Evolutionary conservation across 305 asterid genomes (phyloP), one percentile per base, ranked within the genome.

Genomic region (Petunia hybrid): DNA sequence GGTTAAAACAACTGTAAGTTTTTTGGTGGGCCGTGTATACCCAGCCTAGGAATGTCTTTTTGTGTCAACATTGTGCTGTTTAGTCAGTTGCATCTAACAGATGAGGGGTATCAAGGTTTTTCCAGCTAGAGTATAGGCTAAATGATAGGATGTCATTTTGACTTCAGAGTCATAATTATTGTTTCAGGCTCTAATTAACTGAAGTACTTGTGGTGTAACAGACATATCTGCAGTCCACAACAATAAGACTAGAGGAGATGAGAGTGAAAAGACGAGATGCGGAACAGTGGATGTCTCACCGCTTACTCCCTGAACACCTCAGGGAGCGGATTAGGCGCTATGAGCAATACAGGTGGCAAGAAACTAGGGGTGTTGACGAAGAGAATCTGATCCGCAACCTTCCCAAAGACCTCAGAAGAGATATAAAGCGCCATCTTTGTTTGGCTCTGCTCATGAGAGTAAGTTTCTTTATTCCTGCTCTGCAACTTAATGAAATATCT

Each of bases 231-330:
- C 98, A 95, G 86, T 95, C 99, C 12, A 90, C 97, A 14, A 93
- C 98, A 6, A 79, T 91, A 78, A 89, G 98, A 83, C 85, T 93
- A 66, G 99, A 95, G 91, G 97, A 95, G 86, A 95, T 95, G 98
- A 90, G 97, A 86, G 97, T 93, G 75, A 95, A 92, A 87, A 88
- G 95, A 85, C 93, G 97, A 78, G 99, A 95, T 85, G 97, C 98
- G 3, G 97, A 92, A 85, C 97, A 95, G 82, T 92, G 97, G 97
- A 95, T 95, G 98, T 85, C 97, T 64, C 97, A 95, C 80, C 94
- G 97, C 45, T 85, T 92, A 83, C 99, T 95, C 80, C 97, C 97
- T 6, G 95, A 95, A 38, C 87, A 76, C 83, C 80, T 95, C 76
- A 87, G 89, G 84, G 93, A 85, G 84, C 91, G 98, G 60, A 91